Conservation (phyloP, 352 stramenopile genomes). For the Globisporangium carolinianum region DNA sequence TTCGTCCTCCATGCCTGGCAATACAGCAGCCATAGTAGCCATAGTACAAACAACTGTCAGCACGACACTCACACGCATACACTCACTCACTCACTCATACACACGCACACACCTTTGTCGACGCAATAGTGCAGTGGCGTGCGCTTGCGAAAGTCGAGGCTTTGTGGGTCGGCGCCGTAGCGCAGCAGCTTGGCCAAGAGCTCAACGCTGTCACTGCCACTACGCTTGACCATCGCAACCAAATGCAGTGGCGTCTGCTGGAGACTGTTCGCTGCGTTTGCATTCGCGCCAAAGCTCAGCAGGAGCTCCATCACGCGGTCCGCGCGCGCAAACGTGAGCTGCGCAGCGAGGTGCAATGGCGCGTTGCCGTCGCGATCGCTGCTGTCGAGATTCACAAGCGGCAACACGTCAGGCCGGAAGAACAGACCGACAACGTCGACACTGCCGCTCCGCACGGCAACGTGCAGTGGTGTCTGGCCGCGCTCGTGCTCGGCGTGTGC, state of each 20-base stretch:
- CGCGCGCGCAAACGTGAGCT: slow-evolving; percentile 51
- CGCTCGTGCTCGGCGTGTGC: slow-evolving; percentile 45
- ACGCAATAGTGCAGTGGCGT: slow-evolving; percentile 71
- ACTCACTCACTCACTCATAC: too few relatives aligned
- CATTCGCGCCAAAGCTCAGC: slow-evolving; percentile 56
- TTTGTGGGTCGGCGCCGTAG: slow-evolving; percentile 41
- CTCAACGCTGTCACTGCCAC: slow-evolving; percentile 27
- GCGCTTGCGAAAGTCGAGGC: slow-evolving; percentile 65
- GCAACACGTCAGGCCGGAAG: slow-evolving; percentile 68
- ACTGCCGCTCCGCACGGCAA: slow-evolving; percentile 48
- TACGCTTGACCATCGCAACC: slow-evolving; percentile 61
- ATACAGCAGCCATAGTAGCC: background rate
- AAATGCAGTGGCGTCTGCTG: slow-evolving; percentile 74
- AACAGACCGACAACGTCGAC: slow-evolving; percentile 68
- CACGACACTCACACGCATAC: slow-evolving; percentile 7
- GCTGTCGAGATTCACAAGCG: slow-evolving; percentile 53
- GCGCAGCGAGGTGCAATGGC: slow-evolving; percentile 51
- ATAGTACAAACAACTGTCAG: background rate
- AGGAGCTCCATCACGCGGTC: slow-evolving; percentile 64
- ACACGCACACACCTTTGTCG: slow-evolving; percentile 54
- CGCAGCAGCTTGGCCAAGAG: slow-evolving; percentile 59
- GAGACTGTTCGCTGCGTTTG: slow-evolving; percentile 56
- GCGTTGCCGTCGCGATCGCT: slow-evolving; percentile 69
- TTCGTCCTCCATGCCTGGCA: slow-evolving; percentile 53
- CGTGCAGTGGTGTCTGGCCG: slow-evolving; percentile 55